Conservation (phyloP, 148 eudicot species). For the Rhododendron mucronatum region DNA sequence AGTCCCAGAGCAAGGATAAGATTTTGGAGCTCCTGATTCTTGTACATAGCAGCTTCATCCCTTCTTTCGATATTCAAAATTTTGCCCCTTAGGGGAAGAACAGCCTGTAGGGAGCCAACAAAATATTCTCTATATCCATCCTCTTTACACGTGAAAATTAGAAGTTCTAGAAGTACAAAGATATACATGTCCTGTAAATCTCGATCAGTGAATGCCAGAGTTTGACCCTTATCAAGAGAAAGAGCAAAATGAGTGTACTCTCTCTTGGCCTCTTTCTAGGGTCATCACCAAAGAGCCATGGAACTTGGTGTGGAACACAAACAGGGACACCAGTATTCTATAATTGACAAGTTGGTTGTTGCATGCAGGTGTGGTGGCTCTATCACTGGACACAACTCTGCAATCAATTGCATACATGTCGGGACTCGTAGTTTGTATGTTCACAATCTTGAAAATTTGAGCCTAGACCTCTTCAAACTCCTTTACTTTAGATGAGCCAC, state of each 20-base stretch:
- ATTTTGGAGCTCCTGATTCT: slow-evolving; percentile 91
- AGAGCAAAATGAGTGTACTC: neutral
- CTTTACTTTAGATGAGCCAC: neutral
- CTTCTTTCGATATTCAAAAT: slow-evolving; percentile 85
- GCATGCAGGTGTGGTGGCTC: neutral
- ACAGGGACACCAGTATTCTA: neutral
- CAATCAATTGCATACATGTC: neutral
- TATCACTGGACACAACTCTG: neutral
- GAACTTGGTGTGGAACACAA: neutral
- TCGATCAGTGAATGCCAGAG: neutral
- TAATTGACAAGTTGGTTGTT: neutral
- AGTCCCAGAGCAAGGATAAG: slow-evolving; percentile 90
- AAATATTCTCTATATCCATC: neutral
- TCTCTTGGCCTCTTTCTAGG: neutral
- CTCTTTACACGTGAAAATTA: neutral
- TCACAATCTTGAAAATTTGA: neutral
- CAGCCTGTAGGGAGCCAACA: slow-evolving; percentile 56
- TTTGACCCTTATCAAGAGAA: neutral
- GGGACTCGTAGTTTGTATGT: neutral
- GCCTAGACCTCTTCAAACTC: neutral
- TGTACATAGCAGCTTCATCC: slow-evolving; percentile 98
- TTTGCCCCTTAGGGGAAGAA: slow-evolving; percentile 95
- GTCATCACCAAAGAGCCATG: neutral
- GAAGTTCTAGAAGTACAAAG: neutral
- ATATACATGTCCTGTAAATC: neutral